Evolutionary conservation across 1,284 basidiomycete species (phyloP), one percentile per base, ranked within the genome.

Genomic region (Salmacisia buchloeana): DNA sequence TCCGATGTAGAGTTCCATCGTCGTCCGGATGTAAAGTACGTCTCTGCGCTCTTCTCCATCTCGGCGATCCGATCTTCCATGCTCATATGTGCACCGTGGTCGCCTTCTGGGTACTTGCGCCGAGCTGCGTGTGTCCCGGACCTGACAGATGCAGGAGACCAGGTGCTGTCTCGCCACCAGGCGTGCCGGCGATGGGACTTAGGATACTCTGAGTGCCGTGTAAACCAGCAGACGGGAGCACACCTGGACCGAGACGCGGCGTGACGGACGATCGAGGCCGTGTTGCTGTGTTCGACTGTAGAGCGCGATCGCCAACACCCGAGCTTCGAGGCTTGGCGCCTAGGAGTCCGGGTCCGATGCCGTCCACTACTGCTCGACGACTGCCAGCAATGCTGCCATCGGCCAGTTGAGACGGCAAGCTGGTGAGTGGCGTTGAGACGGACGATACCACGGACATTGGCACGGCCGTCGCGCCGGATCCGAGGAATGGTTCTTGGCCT

Each of bases 41-140:
- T 36, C 38, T 60, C 58, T 31, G 58, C 58, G 29, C 36, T 60
- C 41, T 34, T 46, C 49, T 60, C 58, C 58, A 60, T 60, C 38
- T 60, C 34, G 31, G 58, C 58, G 23, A 60, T 60, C 38, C 49
- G 29, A 25, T 60, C 58, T 25, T 43, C 58, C 58, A 60, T 46
- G 25, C 58, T 60, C 29, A 60, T 34, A n/a, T n/a, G n/a, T n/a
- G n/a, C n/a, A n/a, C n/a, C n/a, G n/a, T n/a, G n/a, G n/a, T n/a
- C n/a, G n/a, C n/a, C n/a, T n/a, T n/a, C n/a, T n/a, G n/a, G n/a
- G n/a, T n/a, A n/a, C n/a, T n/a, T 52, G 29, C 46, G n/a, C 34
- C n/a, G 13, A 12, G 13, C 13, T 10, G 13, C 13, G 12, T 10
- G 34, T 12, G n/a, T n/a, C n/a, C n/a, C n/a, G n/a, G n/a, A n/a